A percentile compares a stretch with the other conserved stretches of the same genome.
Evolutionary conservation across 139 green algal species (phyloP).

Genomic region (Picochlorum costavermella): DNA sequence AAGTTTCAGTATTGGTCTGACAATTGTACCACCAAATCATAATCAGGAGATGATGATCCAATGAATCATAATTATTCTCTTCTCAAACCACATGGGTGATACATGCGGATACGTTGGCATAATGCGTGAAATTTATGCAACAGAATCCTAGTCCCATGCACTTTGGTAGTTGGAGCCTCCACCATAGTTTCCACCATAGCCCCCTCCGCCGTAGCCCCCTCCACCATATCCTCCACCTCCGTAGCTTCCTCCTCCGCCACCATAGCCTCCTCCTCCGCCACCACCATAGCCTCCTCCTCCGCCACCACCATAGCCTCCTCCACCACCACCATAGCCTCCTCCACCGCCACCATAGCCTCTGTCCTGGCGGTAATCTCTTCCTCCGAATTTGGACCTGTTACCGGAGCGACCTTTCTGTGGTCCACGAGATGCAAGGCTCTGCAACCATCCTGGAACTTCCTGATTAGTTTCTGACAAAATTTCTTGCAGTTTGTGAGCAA

Average conservation of each 20-base stretch:
- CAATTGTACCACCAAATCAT: too few species aligned
- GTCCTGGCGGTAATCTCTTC: constrained; percentile 82
- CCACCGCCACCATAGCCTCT: constrained; percentile 17
- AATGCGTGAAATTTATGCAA: neutral
- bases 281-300: constrained; percentile 22
- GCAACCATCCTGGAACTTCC: constrained; percentile 88
- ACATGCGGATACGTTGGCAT: too few species aligned
- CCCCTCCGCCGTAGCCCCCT: constrained; percentile 15
- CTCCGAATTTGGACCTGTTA: constrained; percentile 66
- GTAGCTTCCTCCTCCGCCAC: constrained; percentile 26
- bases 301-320: constrained; percentile 20
- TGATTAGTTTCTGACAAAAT: constrained; percentile 89
- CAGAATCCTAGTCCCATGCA: constrained; percentile 23
- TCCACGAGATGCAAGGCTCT: constrained; percentile 58
- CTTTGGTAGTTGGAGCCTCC: constrained; percentile 3
- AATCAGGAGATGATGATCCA: too few species aligned
- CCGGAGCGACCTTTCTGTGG: constrained; percentile 39
- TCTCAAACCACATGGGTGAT: too few species aligned
- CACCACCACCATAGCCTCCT: constrained; percentile 32
- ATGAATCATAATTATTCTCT: too few species aligned
- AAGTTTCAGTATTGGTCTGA: too few species aligned
- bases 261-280: constrained; percentile 35
- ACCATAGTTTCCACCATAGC: constrained; percentile 7
- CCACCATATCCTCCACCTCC: constrained; percentile 22
- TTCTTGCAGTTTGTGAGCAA: constrained; percentile 73